Conservation (phyloP, 208 protist species). For the Leptomonas pyrrhocoris region DNA sequence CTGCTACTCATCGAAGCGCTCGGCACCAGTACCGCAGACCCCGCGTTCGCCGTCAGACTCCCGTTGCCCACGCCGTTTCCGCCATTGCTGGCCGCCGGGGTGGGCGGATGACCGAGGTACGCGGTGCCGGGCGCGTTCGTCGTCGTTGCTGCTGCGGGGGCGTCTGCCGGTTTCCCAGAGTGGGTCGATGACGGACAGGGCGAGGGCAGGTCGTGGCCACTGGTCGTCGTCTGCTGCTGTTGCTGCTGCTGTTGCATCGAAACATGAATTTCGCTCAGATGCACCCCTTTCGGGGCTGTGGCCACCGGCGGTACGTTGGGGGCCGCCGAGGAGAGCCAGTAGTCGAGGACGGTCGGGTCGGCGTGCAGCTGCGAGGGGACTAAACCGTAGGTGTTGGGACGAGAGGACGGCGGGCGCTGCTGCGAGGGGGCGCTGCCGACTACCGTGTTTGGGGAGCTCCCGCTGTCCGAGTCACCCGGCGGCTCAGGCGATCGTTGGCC, state of each 20-base stretch:
- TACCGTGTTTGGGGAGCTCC: neutral
- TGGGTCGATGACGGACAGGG: neutral
- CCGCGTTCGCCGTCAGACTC: neutral
- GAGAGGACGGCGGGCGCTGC: conserved; percentile 12
- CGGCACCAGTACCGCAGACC: neutral
- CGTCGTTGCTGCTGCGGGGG: neutral
- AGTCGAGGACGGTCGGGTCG: conserved; percentile 16
- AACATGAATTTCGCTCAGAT: conserved; percentile 35
- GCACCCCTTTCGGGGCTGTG: conserved; percentile 38
- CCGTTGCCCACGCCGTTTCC: neutral
- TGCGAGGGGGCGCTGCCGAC: neutral
- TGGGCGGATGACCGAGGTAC: neutral
- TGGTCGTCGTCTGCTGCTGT: neutral
- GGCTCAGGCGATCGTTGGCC: neutral
- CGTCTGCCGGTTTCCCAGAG: neutral
- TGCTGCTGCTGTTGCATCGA: conserved; percentile 15
- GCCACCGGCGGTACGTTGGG: conserved; percentile 26
- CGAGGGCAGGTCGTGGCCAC: neutral
- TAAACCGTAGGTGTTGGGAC: conserved; percentile 42
- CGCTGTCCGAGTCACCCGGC: neutral
- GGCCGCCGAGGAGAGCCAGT: conserved; percentile 19
- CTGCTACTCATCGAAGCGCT: conserved; percentile 3
- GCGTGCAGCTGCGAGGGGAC: conserved; percentile 28
- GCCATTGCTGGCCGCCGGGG: neutral
- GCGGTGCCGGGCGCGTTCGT: neutral